Evolutionary conservation across 495 filamentous ascomycete species (phyloP), one percentile per base, ranked within the genome.

Genomic region (Hypoxylon intermedium): DNA sequence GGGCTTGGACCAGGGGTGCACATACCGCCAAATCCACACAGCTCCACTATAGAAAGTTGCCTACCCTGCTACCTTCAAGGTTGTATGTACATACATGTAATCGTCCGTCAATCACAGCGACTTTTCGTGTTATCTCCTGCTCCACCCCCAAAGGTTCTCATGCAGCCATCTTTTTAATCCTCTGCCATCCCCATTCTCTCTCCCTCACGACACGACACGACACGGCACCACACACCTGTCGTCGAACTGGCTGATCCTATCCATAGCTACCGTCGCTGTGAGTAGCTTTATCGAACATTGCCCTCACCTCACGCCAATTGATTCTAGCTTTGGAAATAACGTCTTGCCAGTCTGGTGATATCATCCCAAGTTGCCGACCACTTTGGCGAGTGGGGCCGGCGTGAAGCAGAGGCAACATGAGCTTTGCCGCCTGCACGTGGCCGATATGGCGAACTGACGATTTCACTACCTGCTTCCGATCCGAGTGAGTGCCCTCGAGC

Each of bases 391-490:
- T 65, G 62, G 62, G 56, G 56, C 52, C 33, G 53, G 56, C 52
- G 56, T 56, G 52, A 60, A 41, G 49, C 31, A 51, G 62, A 63
- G 30, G 62, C 60, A 71, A 68, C 55, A 78, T 77, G 78, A 73
- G 74, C 57, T 89, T 93, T 69, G 86, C 85, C 71, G 82, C 85
- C 67, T 98, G 94, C 74, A 71, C 83, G 65, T 85, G 85, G 72
- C 89, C 91, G 41, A 78, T 92, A 67, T 98, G 94, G 94, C 82
- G 79, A 65, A 76, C 82, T 56, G 94, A 98, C 75, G 95, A 98
- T 75, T 88, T 98, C 70, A 88, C 89, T 9, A 76, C 72, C 46
- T 98, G 95, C 75, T 93, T 98, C 70, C 87, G 91, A 68, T 85
- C 83, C 78, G 91, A 95, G 93, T 97, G 75, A 74, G 89, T 77